Evolutionary conservation across 257 asterid species (phyloP).

Genomic region (Leonotis leonurus): DNA sequence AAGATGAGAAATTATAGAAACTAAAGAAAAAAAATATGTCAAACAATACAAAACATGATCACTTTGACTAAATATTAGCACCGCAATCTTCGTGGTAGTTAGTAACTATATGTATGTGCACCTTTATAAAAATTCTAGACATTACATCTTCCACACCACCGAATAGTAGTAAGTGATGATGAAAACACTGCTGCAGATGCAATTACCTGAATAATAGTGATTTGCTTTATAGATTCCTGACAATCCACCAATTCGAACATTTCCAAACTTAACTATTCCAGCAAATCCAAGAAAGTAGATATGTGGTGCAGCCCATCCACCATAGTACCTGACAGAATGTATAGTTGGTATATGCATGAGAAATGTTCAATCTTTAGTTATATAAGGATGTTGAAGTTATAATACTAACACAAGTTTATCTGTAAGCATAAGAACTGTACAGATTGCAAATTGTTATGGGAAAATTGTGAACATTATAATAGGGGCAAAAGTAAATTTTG

Average conservation of each 20-base stretch:
- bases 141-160: not conserved
- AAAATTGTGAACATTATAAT: not conserved
- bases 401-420: not conserved
- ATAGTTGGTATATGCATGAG: not conserved
- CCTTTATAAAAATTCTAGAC: not conserved
- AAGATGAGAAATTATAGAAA: not conserved
- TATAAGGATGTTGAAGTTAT: not conserved
- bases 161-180: not conserved
- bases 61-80: not conserved
- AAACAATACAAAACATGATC: not conserved
- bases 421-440: not conserved
- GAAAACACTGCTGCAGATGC: not conserved
- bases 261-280: slow-evolving; percentile 84
- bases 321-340: slow-evolving; percentile 63
- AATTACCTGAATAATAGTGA: slow-evolving; percentile 60
- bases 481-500: not conserved
- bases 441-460: not conserved
- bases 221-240: slow-evolving; percentile 77
- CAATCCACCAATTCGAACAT: slow-evolving; percentile 91
- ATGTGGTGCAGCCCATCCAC: slow-evolving; percentile 96
- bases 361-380: not conserved
- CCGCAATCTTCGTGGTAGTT: not conserved
- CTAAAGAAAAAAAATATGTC: not conserved
- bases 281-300: slow-evolving; percentile 95
- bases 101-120: not conserved